These are phyloP conservation scores for Apiospora arundinis DNA, from an alignment of 2,329 filamentous ascomycete genomes.

Conservation along the genomic window DNA sequence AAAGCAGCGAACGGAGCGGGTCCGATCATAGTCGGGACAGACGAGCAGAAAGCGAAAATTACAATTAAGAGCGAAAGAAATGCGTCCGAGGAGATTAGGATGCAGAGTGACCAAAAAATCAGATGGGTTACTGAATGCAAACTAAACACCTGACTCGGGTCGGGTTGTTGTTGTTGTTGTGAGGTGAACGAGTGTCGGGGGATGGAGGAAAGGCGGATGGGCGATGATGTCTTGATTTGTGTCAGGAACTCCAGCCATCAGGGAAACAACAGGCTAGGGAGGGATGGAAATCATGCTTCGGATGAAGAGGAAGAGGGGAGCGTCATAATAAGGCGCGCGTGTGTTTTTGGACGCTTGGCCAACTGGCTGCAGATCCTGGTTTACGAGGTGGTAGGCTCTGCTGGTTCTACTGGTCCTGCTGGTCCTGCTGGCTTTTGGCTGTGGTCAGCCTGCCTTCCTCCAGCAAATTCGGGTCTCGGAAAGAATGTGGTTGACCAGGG, in stretches of 20 bases:
- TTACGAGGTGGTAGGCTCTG: slow-evolving; percentile 5
- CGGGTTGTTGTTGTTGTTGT: slow-evolving; percentile 8
- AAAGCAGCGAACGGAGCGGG: background rate
- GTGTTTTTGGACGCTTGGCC: slow-evolving; percentile 9
- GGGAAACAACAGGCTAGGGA: slow-evolving; percentile 13
- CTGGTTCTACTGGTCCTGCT: background rate
- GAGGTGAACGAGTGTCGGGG: slow-evolving; percentile 10
- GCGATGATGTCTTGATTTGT: slow-evolving; percentile 16
- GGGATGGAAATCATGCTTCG: slow-evolving; percentile 9
- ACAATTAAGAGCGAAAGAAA: background rate
- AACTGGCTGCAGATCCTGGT: slow-evolving; percentile 15
- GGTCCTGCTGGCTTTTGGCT: background rate
- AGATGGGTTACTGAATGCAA: background rate
- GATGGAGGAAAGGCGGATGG: background rate
- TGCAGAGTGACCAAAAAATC: background rate
- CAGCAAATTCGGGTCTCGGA: slow-evolving; percentile 4
- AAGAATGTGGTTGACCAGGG: slow-evolving; percentile 15
- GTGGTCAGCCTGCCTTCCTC: background rate
- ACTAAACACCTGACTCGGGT: slow-evolving; percentile 10
- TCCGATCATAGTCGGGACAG: slow-evolving; percentile 1
- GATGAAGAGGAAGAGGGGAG: slow-evolving; percentile 4
- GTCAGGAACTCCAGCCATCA: slow-evolving; percentile 11
- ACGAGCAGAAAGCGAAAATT: background rate
- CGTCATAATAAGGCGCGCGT: slow-evolving; percentile 16
- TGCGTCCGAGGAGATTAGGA: background rate